phyloP scores from a whole-genome alignment of 1,284 basidiomycete species.

The Malassezia caprae region DNA sequence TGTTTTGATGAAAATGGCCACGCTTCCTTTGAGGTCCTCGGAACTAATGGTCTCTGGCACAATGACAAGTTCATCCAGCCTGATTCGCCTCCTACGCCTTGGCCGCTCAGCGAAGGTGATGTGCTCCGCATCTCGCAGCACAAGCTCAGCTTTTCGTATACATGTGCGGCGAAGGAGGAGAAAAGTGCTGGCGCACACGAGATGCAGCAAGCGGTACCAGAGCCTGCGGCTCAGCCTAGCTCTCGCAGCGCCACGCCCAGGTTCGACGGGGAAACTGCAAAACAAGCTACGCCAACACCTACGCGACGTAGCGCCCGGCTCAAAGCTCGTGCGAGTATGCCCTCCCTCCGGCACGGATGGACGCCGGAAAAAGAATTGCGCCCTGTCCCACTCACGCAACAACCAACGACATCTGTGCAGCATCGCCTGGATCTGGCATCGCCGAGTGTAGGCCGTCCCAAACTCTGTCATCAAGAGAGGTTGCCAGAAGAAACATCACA shows the following conservation, averaged over 20 bases:
- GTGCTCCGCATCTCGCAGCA: not conserved
- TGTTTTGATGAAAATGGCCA: not conserved
- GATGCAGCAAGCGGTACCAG: not conserved
- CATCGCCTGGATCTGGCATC: not conserved
- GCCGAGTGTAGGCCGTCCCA: not conserved
- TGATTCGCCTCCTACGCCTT: not conserved
- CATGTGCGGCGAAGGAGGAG: not conserved
- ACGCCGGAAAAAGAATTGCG: not conserved
- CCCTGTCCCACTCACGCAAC: not conserved
- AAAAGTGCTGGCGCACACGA: not conserved
- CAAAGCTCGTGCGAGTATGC: constrained; percentile 9
- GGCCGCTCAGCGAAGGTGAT: not conserved
- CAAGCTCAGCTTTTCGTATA: not conserved
- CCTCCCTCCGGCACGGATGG: not conserved
- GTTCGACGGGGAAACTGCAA: not conserved
- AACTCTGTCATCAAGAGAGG: too few species aligned
- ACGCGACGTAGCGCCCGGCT: constrained; percentile 12
- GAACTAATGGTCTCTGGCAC: constrained; percentile 8
- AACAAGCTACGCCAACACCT: not conserved
- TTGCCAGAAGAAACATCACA: too few species aligned
- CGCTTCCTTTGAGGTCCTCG: constrained; percentile 4
- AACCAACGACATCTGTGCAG: not conserved
- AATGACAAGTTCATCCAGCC: constrained; percentile 7
- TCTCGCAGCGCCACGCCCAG: not conserved
- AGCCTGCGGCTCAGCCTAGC: not conserved